A percentile compares a stretch with the other conserved stretches of the same genome.
Evolutionary conservation across 768 basidiomycete species (phyloP).

Genomic region (Ramaria sp.): DNA sequence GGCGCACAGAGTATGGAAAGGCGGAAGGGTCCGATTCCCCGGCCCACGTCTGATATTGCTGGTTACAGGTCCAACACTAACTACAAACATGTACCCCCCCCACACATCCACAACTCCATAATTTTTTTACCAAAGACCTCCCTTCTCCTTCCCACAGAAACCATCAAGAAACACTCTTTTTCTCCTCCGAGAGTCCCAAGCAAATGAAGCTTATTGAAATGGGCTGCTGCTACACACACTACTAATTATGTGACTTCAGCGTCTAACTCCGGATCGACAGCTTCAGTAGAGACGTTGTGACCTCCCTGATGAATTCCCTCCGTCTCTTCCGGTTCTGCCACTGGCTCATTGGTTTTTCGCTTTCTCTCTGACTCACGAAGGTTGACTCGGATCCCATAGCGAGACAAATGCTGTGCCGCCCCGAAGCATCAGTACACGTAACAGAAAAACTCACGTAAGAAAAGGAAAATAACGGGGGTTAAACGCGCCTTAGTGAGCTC

Average conservation of each 20-base stretch:
- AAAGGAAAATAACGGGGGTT: conserved; percentile 10
- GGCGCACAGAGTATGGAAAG: neutral
- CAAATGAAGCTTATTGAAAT: too few relatives aligned
- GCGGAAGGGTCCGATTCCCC: neutral
- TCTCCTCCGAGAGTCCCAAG: too few relatives aligned
- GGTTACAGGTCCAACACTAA: neutral
- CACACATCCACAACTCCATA: neutral
- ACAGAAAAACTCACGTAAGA: neutral
- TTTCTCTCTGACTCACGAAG: conserved; percentile 48
- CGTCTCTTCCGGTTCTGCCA: neutral
- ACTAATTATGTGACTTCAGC: conserved; percentile 2
- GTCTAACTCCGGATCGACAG: neutral
- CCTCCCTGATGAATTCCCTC: neutral
- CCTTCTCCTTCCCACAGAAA: too few relatives aligned
- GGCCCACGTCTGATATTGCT: neutral
- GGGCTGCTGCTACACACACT: too few relatives aligned
- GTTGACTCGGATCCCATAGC: conserved; percentile 48
- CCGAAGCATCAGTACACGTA: conserved; percentile 1
- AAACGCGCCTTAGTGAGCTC: conserved; percentile 57
- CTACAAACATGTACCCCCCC: neutral
- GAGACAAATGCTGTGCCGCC: conserved; percentile 26
- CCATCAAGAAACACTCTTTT: too few relatives aligned
- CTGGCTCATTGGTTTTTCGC: conserved; percentile 21
- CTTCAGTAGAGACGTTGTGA: neutral
- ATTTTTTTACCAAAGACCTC: too few relatives aligned